Evolutionary conservation across 257 asterid genomes (phyloP).

Genomic region (Ophiorrhiza pumila): DNA sequence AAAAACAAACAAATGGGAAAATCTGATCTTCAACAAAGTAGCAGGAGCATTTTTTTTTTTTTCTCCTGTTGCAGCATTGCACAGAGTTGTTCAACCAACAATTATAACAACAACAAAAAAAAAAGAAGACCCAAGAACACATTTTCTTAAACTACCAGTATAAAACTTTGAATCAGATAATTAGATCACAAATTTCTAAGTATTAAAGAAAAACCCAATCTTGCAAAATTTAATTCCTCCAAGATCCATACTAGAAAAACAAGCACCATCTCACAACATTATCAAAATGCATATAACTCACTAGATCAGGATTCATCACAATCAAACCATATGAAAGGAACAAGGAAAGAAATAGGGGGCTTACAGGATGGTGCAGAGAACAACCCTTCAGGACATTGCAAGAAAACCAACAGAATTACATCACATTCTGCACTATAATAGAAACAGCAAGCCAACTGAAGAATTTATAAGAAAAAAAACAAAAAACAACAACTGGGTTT

Average conservation of each 20-base stretch:
- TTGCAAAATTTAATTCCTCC: not conserved
- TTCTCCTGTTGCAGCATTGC: not conserved
- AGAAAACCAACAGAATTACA: not conserved
- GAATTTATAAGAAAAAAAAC: not conserved
- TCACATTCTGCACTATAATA: not conserved
- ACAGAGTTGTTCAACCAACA: not conserved
- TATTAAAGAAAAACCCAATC: not conserved
- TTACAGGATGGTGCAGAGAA: conserved; percentile 1
- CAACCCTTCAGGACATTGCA: conserved; percentile 14
- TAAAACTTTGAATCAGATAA: not conserved
- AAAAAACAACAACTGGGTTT: not conserved
- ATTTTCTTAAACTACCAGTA: no score
- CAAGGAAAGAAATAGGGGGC: conserved; percentile 9
- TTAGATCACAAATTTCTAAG: not conserved
- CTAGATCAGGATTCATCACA: conserved; percentile 4
- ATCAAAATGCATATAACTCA: not conserved
- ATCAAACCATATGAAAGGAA: not conserved
- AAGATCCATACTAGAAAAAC: not conserved
- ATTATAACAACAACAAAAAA: not conserved
- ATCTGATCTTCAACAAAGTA: not conserved
- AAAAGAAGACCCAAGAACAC: not conserved
- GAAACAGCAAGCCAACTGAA: not conserved
- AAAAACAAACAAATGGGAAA: not conserved
- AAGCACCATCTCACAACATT: not conserved
- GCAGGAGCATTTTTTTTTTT: not conserved